Evolutionary conservation across 2,329 filamentous ascomycete genomes (phyloP).

Genomic region (Triangularia verruculosa): DNA sequence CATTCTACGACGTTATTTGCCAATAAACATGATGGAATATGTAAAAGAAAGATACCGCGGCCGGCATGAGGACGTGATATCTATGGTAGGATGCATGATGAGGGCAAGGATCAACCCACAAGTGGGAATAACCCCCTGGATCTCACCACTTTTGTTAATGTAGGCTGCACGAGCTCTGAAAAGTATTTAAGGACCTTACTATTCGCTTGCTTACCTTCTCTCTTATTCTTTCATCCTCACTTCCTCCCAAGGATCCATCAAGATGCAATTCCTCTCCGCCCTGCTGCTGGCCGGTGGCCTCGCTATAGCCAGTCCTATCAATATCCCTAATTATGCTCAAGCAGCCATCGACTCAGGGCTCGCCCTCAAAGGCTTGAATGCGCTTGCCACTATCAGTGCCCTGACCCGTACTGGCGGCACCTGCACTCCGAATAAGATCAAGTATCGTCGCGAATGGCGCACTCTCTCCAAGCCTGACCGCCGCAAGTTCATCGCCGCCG

Average conservation of each 20-base stretch:
- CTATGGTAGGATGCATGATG: background rate
- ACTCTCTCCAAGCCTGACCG: slow-evolving; percentile 19
- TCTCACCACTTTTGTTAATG: background rate
- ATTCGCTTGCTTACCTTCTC: background rate
- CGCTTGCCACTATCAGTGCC: slow-evolving; percentile 3
- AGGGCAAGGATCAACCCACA: background rate
- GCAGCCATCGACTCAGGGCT: slow-evolving; percentile 8
- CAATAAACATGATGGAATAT: background rate
- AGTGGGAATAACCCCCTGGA: background rate
- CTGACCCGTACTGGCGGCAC: background rate
- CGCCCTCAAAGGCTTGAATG: slow-evolving; percentile 4
- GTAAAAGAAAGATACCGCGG: background rate
- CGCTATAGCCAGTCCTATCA: background rate
- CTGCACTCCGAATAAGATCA: slow-evolving; percentile 10
- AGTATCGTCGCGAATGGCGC: slow-evolving; percentile 13
- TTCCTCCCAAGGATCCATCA: background rate
- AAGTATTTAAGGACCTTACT: background rate
- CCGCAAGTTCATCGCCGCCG: slow-evolving; percentile 29
- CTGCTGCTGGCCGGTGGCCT: background rate
- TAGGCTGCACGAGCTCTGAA: background rate
- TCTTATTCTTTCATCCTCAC: background rate
- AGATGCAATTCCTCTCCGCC: background rate
- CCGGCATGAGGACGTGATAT: background rate
- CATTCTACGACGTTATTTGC: background rate
- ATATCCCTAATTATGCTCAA: background rate